Percentiles rank a stretch among this genome's conserved stretches.
Conservation (phyloP, 495 filamentous ascomycete genomes). For the Acidiella bohemica region DNA sequence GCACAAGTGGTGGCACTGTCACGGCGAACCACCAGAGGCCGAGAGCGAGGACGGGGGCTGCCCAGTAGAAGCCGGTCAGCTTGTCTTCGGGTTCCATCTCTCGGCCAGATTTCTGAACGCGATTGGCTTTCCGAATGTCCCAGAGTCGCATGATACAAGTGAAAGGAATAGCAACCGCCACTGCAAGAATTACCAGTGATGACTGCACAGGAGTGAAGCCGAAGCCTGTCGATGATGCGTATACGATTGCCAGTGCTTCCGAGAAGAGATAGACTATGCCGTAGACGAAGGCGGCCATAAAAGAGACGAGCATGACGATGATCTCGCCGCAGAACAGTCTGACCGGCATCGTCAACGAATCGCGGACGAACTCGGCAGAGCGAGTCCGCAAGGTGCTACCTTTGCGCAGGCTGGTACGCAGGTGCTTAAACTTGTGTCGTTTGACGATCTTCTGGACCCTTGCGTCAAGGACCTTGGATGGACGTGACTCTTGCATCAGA, state of each 20-base stretch:
- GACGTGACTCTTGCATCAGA: slow-evolving; percentile 12
- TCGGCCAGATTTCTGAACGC: slow-evolving; percentile 20
- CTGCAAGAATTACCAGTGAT: slow-evolving; percentile 36
- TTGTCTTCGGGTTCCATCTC: slow-evolving; percentile 38
- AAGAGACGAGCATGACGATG: slow-evolving; percentile 35
- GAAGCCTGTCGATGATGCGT: slow-evolving; percentile 28
- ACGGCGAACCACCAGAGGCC: slow-evolving; percentile 41
- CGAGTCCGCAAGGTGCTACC: too few species aligned
- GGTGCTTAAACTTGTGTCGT: background rate
- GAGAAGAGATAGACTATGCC: slow-evolving; percentile 44
- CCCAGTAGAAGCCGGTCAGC: slow-evolving; percentile 34
- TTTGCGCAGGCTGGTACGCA: too few species aligned
- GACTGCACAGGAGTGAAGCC: slow-evolving; percentile 28
- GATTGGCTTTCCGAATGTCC: slow-evolving; percentile 28
- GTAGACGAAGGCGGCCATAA: slow-evolving; percentile 29
- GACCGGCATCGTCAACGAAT: slow-evolving; percentile 32
- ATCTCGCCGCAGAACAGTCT: slow-evolving; percentile 38
- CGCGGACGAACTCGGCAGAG: slow-evolving; percentile 30
- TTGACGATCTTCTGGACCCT: slow-evolving; percentile 1
- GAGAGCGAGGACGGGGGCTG: slow-evolving; percentile 33
- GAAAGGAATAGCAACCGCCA: slow-evolving; percentile 32
- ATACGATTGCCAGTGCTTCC: slow-evolving; percentile 36
- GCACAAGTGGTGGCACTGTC: slow-evolving; percentile 31
- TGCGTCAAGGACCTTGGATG: slow-evolving; percentile 4
- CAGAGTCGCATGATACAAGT: slow-evolving; percentile 34